Percentiles rank a stretch among this genome's conserved stretches.
These are phyloP conservation scores for Kwoniella europaea DNA, from an alignment of 768 basidiomycete genomes.

Conservation along the genomic window DNA sequence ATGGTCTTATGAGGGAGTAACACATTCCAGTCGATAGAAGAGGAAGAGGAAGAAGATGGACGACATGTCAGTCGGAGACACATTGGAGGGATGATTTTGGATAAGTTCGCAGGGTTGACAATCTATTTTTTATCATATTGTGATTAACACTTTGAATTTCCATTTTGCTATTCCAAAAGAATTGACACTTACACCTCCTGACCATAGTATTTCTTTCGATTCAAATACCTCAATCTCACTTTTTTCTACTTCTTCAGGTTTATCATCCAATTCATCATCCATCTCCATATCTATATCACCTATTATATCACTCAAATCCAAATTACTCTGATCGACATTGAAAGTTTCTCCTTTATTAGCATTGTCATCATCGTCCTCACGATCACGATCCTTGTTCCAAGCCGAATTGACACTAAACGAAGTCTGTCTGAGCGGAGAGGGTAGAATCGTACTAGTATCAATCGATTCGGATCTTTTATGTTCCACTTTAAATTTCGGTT, in stretches of 20 bases:
- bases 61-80: conserved; percentile 24
- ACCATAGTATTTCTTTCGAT: conserved; percentile 44
- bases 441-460: neutral
- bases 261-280: conserved; percentile 20
- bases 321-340: conserved; percentile 28
- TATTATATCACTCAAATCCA: conserved; percentile 50
- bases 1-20: conserved; percentile 43
- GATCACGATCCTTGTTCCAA: conserved; percentile 32
- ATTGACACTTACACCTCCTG: conserved; percentile 40
- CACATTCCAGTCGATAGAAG: conserved; percentile 29
- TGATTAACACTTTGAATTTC: neutral
- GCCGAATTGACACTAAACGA: conserved; percentile 39
- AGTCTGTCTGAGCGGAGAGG: conserved; percentile 18
- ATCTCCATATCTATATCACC: conserved; percentile 15
- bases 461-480: conserved; percentile 21
- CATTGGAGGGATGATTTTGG: conserved; percentile 30
- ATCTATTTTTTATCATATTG: conserved; percentile 32
- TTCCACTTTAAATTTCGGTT: conserved; percentile 2
- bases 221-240: conserved; percentile 32
- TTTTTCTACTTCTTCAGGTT: neutral
- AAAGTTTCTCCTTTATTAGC: neutral
- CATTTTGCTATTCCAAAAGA: neutral
- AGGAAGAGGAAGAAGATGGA: neutral
- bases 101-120: conserved; percentile 41
- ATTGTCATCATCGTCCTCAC: conserved; percentile 7